Percentiles rank a stretch among this genome's conserved stretches.
These are phyloP conservation scores for Rhodotorula mucilaginosa DNA, from an alignment of 1,284 basidiomycete genomes.

Conservation along the genomic window DNA sequence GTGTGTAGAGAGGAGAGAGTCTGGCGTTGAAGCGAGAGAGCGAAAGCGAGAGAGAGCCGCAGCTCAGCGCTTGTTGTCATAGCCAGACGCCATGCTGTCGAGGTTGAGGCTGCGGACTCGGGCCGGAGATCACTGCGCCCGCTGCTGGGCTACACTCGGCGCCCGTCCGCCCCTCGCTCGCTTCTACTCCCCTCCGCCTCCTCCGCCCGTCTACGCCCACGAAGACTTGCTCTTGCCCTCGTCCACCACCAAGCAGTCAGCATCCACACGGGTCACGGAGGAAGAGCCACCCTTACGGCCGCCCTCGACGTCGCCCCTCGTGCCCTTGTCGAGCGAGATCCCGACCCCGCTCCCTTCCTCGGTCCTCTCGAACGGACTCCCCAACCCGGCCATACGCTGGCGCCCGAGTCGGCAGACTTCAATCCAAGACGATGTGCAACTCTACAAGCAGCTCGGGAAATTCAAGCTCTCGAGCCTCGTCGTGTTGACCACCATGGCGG, in stretches of 20 bases:
- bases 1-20: background rate
- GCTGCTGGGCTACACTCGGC: background rate
- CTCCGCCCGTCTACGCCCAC: constrained; percentile 33
- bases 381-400: constrained; percentile 40
- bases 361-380: constrained; percentile 36
- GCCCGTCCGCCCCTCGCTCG: background rate
- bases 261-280: constrained; percentile 1
- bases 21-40: background rate
- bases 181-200: background rate
- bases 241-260: constrained; percentile 2
- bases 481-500: constrained; percentile 85
- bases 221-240: constrained; percentile 35
- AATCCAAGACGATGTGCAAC: constrained; percentile 34
- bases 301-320: constrained; percentile 40
- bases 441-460: constrained; percentile 83
- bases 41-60: background rate
- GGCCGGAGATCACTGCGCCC: background rate
- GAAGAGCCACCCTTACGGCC: constrained; percentile 30
- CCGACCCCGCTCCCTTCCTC: constrained; percentile 29
- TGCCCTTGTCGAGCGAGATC: constrained; percentile 24
- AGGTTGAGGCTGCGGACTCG: too few relatives aligned
- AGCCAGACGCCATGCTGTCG: background rate
- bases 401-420: constrained; percentile 27
- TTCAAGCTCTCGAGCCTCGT: constrained; percentile 82
- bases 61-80: too few relatives aligned